These are phyloP conservation scores for Sporothrix pseudoabietina DNA, from an alignment of 2,329 filamentous ascomycete species.

Conservation along the genomic window DNA sequence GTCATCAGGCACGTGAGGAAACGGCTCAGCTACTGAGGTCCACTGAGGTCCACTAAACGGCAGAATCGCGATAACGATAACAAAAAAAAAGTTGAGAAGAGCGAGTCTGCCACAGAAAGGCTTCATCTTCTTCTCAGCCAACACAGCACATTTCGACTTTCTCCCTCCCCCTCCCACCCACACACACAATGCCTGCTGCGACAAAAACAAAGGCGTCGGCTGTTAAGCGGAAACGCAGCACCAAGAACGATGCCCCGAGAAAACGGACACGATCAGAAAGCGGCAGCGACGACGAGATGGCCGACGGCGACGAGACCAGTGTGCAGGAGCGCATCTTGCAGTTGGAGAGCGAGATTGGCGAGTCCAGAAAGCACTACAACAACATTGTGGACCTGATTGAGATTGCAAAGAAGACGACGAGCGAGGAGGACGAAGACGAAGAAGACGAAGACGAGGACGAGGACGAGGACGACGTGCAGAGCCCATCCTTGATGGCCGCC, in stretches of 20 bases:
- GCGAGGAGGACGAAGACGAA: background rate
- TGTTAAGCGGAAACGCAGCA: constrained; percentile 57
- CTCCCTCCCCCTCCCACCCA: background rate
- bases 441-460: constrained; percentile 16
- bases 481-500: constrained; percentile 64
- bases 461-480: constrained; percentile 13
- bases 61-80: constrained; percentile 25
- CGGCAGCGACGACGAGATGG: constrained; percentile 52
- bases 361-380: constrained; percentile 90
- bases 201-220: constrained; percentile 31
- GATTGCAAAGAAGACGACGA: constrained; percentile 52
- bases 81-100: constrained; percentile 24
- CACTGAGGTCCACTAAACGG: background rate
- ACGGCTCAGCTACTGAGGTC: background rate
- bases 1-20: background rate
- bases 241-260: constrained; percentile 48
- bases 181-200: constrained; percentile 28
- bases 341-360: constrained; percentile 78
- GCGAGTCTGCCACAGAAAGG: background rate
- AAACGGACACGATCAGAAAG: constrained; percentile 57
- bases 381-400: constrained; percentile 76
- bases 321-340: constrained; percentile 66
- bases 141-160: background rate
- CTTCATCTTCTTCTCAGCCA: background rate
- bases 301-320: constrained; percentile 48